These are phyloP conservation scores for Chenopodium album DNA, from an alignment of 148 eudicot species.

Conservation along the genomic window DNA sequence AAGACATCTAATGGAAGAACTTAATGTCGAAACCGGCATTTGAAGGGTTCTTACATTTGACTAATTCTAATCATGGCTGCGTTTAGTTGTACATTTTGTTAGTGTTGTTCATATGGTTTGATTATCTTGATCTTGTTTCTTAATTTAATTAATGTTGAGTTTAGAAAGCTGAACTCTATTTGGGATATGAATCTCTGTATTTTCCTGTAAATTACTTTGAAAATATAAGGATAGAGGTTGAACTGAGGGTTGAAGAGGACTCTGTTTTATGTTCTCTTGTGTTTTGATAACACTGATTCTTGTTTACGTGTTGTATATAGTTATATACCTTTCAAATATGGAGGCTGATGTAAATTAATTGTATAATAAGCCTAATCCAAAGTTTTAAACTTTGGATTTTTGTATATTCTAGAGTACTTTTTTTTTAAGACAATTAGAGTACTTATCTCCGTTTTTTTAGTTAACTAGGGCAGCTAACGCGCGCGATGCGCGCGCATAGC, in stretches of 20 bases:
- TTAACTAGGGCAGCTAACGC: no score
- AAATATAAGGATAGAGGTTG: background rate
- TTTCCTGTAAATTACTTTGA: constrained; percentile 6
- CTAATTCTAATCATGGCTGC: background rate
- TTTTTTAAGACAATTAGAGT: no score
- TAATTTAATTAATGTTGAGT: background rate
- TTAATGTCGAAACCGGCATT: background rate
- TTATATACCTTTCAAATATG: constrained; percentile 6
- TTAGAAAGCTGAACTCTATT: background rate
- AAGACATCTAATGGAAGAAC: background rate
- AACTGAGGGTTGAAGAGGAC: background rate
- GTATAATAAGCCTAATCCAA: background rate
- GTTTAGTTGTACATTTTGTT: background rate
- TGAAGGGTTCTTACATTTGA: background rate
- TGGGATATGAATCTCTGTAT: background rate
- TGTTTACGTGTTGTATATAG: background rate
- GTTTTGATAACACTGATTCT: background rate
- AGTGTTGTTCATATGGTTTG: background rate
- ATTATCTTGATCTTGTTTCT: background rate
- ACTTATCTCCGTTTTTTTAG: no score
- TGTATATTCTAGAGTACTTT: background rate
- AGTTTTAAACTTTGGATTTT: background rate
- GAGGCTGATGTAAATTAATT: background rate
- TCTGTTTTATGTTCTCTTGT: background rate
- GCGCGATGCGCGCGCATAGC: no score